phyloP scores from a whole-genome alignment of 2,329 filamentous ascomycete species.

The Diaporthe velutina region DNA sequence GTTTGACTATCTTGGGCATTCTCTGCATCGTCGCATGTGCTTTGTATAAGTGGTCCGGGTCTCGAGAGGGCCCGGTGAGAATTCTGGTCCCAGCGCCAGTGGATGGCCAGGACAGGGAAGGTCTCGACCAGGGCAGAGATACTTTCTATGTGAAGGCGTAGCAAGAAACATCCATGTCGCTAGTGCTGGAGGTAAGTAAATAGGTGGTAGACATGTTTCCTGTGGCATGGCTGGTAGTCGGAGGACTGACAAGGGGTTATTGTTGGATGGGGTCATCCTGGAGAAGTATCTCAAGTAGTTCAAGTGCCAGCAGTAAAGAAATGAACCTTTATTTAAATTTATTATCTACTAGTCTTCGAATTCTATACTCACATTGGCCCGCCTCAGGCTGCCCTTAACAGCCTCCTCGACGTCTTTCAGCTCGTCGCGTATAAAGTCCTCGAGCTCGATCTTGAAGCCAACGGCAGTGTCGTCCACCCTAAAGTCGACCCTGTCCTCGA shows the following conservation, averaged over 20 bases:
- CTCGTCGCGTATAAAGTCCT: conserved; percentile 12
- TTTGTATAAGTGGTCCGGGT: too few species aligned
- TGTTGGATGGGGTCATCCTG: background rate
- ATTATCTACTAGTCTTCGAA: conserved; percentile 8
- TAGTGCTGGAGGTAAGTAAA: accelerated
- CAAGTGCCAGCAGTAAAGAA: background rate
- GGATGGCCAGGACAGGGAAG: background rate
- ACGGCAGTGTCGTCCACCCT: conserved; percentile 7
- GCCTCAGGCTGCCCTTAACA: conserved; percentile 16
- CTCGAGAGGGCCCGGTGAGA: background rate
- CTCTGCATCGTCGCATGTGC: too few species aligned
- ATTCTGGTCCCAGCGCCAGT: background rate
- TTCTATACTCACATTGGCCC: conserved; percentile 28
- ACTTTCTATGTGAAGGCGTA: background rate
- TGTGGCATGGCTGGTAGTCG: too few species aligned
- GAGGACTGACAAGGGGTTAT: too few species aligned
- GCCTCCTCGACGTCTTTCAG: conserved; percentile 6
- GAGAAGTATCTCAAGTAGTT: background rate
- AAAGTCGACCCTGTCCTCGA: conserved; percentile 19
- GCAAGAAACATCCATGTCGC: background rate
- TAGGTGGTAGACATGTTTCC: background rate
- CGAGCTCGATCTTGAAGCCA: conserved; percentile 6
- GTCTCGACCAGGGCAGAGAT: background rate
- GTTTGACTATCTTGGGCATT: too few species aligned
- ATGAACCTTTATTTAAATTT: background rate